Conservation (phyloP, 2,329 filamentous ascomycete species). For the Teratosphaeriaceae sp. region DNA sequence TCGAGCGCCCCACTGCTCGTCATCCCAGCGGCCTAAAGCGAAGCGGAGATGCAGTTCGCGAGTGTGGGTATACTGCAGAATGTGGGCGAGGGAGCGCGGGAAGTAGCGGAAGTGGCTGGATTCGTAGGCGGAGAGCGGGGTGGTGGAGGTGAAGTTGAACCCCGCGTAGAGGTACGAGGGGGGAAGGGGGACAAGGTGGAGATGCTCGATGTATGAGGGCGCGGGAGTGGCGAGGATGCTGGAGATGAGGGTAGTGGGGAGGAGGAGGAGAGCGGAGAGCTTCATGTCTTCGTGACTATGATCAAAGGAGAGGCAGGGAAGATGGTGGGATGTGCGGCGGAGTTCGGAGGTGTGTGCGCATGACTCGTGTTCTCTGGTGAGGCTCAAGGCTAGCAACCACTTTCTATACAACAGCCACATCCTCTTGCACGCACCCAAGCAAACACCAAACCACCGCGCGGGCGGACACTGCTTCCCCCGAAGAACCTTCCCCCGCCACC, state of each 20-base stretch:
- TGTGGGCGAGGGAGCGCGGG: conserved; percentile 84
- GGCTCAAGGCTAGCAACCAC: no score
- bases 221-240: conserved; percentile 30
- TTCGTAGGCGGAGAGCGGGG: conserved; percentile 69
- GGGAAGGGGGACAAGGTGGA: conserved; percentile 47
- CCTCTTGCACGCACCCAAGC: not conserved
- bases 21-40: conserved; percentile 88
- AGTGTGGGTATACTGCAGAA: conserved; percentile 84
- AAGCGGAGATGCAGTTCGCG: conserved; percentile 89
- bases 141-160: conserved; percentile 95
- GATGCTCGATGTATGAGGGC: conserved; percentile 64
- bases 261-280: conserved; percentile 18
- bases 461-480: no score
- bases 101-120: conserved; percentile 89
- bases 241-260: conserved; percentile 17
- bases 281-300: no score
- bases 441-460: not conserved
- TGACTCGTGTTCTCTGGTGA: no score
- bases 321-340: not conserved
- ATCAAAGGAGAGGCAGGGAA: no score
- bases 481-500: no score
- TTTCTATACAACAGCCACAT: no score
- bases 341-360: not conserved
- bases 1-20: conserved; percentile 86
- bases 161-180: conserved; percentile 79